These are phyloP conservation scores for Pseudonectria buxi DNA, from an alignment of 2,329 filamentous ascomycete species.

Conservation along the genomic window DNA sequence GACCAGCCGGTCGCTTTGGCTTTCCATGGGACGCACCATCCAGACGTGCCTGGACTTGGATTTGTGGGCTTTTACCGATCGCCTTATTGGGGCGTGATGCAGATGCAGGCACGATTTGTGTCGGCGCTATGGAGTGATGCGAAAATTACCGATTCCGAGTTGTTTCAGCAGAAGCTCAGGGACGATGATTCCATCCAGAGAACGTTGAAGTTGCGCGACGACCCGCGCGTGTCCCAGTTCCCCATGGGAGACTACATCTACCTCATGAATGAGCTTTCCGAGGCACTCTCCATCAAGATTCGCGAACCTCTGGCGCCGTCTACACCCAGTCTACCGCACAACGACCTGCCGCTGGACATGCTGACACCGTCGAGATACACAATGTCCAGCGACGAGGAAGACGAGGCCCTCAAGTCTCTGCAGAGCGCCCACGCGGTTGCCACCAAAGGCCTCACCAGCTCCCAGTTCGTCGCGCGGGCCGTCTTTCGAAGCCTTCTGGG, in stretches of 20 bases:
- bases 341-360: slow-evolving; percentile 42
- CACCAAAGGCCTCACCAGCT: slow-evolving; percentile 34
- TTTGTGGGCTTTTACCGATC: slow-evolving; percentile 82
- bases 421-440: slow-evolving; percentile 38
- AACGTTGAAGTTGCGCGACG: slow-evolving; percentile 44
- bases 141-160: slow-evolving; percentile 12
- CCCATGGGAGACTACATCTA: slow-evolving; percentile 79
- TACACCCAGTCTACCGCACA: slow-evolving; percentile 30
- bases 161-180: slow-evolving; percentile 34
- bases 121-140: slow-evolving; percentile 49
- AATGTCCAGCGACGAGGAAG: slow-evolving; percentile 28
- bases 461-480: slow-evolving; percentile 54
- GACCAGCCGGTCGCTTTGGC: slow-evolving; percentile 60
- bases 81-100: slow-evolving; percentile 81
- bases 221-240: slow-evolving; percentile 57
- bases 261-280: slow-evolving; percentile 64
- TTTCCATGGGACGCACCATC: slow-evolving; percentile 59
- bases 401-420: slow-evolving; percentile 35
- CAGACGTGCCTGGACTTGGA: slow-evolving; percentile 56
- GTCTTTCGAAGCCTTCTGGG: slow-evolving; percentile 67
- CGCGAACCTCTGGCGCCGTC: slow-evolving; percentile 21
- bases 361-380: slow-evolving; percentile 52
- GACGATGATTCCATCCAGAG: slow-evolving; percentile 38
- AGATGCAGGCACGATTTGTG: slow-evolving; percentile 73
- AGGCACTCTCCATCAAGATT: slow-evolving; percentile 47